Conservation (phyloP, 352 stramenopile species). For the Phytopythium vexans region DNA sequence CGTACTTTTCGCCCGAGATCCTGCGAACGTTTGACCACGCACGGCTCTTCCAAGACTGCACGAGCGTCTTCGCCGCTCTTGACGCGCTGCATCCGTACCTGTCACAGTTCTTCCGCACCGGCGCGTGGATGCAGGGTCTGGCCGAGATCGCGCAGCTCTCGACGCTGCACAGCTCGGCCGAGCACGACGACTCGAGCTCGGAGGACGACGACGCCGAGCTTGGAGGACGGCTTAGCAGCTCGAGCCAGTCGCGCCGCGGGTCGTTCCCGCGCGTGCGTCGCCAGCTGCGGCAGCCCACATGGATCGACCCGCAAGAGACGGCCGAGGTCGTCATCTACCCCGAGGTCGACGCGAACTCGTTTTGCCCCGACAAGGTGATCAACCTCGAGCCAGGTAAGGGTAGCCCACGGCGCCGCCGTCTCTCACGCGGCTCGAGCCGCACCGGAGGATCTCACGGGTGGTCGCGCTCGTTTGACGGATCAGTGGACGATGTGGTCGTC, state of each 20-base stretch:
- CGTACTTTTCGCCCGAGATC: conserved; percentile 47
- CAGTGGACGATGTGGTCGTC: conserved; percentile 17
- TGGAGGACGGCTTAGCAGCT: conserved; percentile 6
- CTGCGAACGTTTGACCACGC: conserved; percentile 46
- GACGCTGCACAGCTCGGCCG: conserved; percentile 31
- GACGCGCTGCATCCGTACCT: conserved; percentile 64
- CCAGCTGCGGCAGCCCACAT: conserved; percentile 36
- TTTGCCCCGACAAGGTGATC: conserved; percentile 54
- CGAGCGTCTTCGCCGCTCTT: conserved; percentile 58
- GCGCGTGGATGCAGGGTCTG: conserved; percentile 28
- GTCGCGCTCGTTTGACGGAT: conserved; percentile 25
- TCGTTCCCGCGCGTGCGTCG: conserved; percentile 22
- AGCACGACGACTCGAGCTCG: conserved; percentile 31
- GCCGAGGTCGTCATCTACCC: conserved; percentile 56
- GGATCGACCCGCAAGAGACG: conserved; percentile 37
- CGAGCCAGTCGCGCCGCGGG: conserved; percentile 13
- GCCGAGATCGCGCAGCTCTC: conserved; percentile 33
- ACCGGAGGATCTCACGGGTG: conserved; percentile 12
- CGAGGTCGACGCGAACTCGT: conserved; percentile 43
- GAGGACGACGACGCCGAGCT: conserved; percentile 30
- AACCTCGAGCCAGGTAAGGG: conserved; percentile 29
- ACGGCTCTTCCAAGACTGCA: conserved; percentile 47
- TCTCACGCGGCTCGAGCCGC: conserved; percentile 5
- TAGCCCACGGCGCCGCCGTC: not conserved
- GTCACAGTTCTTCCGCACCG: conserved; percentile 38